Conservation (phyloP, 2,329 filamentous ascomycete genomes). For the Fonsecaea multimorphosa region DNA sequence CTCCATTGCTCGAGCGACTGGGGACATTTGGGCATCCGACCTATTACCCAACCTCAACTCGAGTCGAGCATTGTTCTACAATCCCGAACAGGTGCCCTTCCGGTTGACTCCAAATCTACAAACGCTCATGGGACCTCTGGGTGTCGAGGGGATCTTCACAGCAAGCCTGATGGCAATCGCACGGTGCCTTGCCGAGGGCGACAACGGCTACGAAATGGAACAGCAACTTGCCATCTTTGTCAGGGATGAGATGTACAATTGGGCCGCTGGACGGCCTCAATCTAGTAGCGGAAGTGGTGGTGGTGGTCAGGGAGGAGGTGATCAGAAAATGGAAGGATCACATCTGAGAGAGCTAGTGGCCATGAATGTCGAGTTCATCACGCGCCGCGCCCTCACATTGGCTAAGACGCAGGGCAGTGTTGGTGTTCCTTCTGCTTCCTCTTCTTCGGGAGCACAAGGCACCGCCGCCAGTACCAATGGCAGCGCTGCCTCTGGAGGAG, state of each 20-base stretch:
- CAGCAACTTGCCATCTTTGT: constrained; percentile 95
- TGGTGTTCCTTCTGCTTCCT: constrained; percentile 7
- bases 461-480: constrained; percentile 9
- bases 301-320: constrained; percentile 4
- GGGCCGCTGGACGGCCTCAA: constrained; percentile 71
- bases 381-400: constrained; percentile 85
- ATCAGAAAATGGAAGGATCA: constrained; percentile 63
- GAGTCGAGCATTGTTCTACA: constrained; percentile 87
- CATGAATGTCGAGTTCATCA: constrained; percentile 86
- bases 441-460: neutral
- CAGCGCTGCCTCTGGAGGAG: neutral
- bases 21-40: constrained; percentile 96
- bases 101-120: constrained; percentile 95
- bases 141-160: constrained; percentile 95
- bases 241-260: constrained; percentile 96
- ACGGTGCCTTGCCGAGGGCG: constrained; percentile 73
- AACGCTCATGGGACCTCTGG: constrained; percentile 92
- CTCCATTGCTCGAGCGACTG: constrained; percentile 82
- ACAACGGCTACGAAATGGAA: constrained; percentile 75
- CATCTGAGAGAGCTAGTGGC: constrained; percentile 80
- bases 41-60: constrained; percentile 87
- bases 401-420: constrained; percentile 64
- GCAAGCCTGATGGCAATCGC: constrained; percentile 96
- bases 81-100: constrained; percentile 95
- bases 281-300: constrained; percentile 9